Conservation (phyloP, 2,329 filamentous ascomycete genomes). For the Cladosporium sp. region DNA sequence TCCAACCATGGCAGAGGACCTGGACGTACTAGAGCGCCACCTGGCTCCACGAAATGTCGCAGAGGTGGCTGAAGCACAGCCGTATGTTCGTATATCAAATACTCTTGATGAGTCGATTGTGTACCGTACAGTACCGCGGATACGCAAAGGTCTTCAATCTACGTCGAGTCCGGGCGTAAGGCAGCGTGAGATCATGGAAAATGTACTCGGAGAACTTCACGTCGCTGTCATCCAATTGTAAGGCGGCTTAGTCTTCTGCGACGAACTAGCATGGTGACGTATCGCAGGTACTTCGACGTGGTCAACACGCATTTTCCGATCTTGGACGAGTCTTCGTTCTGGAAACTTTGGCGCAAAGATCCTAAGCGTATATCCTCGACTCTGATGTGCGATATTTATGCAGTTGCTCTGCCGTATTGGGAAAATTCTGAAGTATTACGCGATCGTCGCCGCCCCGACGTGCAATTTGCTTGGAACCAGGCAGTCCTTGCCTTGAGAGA, state of each 20-base stretch:
- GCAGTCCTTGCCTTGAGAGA: constrained; percentile 37
- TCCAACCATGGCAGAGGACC: constrained; percentile 36
- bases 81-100: constrained; percentile 47
- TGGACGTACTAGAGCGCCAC: constrained; percentile 36
- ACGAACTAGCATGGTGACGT: no score
- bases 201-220: constrained; percentile 35
- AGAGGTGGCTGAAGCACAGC: constrained; percentile 27
- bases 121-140: constrained; percentile 43
- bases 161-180: constrained; percentile 29
- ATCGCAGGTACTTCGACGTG: constrained; percentile 35
- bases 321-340: constrained; percentile 34
- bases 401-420: constrained; percentile 34
- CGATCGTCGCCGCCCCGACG: constrained; percentile 32
- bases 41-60: constrained; percentile 28
- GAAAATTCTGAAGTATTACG: constrained; percentile 31
- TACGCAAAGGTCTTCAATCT: constrained; percentile 36
- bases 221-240: constrained; percentile 36
- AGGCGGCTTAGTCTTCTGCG: background rate
- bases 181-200: constrained; percentile 37
- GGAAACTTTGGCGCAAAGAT: constrained; percentile 30
- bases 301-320: constrained; percentile 35
- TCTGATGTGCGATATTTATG: constrained; percentile 33
- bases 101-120: constrained; percentile 35
- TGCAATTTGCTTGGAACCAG: constrained; percentile 37
- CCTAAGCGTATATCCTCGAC: constrained; percentile 30